Conservation (phyloP, 352 stramenopile genomes). For the Bremia lactucae region DNA sequence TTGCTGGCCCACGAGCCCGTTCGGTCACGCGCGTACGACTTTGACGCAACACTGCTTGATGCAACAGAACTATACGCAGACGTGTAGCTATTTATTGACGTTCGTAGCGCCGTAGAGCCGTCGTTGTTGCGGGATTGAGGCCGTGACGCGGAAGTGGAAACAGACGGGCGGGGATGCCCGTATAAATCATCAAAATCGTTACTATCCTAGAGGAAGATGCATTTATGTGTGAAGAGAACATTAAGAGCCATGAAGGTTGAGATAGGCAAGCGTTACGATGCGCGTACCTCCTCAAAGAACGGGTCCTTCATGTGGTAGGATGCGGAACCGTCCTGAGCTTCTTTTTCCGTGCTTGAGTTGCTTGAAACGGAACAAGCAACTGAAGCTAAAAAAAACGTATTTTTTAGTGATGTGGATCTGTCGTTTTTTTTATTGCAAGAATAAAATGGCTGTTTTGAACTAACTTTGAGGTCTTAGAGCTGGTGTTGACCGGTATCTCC, state of each 20-base stretch:
- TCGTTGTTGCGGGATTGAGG: slow-evolving; percentile 4
- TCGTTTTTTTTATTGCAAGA: too few species aligned
- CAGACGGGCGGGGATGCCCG: slow-evolving; percentile 11
- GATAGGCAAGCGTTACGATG: too few species aligned
- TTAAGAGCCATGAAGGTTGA: not conserved
- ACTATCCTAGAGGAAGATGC: slow-evolving; percentile 33
- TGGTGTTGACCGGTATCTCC: too few species aligned
- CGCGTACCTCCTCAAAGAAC: slow-evolving; percentile 27
- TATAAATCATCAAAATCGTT: slow-evolving; percentile 76
- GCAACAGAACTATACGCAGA: slow-evolving; percentile 8
- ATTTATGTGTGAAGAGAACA: slow-evolving; percentile 1
- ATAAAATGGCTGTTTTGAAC: too few species aligned
- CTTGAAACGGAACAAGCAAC: too few species aligned
- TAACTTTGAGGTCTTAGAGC: too few species aligned
- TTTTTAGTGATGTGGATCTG: too few species aligned
- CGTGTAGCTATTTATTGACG: not conserved
- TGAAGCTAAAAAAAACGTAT: too few species aligned
- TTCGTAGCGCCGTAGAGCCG: not conserved
- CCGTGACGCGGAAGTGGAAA: not conserved
- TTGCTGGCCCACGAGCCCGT: slow-evolving; percentile 11
- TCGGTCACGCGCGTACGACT: slow-evolving; percentile 16
- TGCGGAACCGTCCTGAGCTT: too few species aligned
- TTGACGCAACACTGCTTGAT: slow-evolving; percentile 16
- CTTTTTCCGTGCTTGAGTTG: too few species aligned
- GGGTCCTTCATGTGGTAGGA: slow-evolving; percentile 21